phyloP scores from a whole-genome alignment of 108 stramenopile species.

The Aureococcus anophagefferens region DNA sequence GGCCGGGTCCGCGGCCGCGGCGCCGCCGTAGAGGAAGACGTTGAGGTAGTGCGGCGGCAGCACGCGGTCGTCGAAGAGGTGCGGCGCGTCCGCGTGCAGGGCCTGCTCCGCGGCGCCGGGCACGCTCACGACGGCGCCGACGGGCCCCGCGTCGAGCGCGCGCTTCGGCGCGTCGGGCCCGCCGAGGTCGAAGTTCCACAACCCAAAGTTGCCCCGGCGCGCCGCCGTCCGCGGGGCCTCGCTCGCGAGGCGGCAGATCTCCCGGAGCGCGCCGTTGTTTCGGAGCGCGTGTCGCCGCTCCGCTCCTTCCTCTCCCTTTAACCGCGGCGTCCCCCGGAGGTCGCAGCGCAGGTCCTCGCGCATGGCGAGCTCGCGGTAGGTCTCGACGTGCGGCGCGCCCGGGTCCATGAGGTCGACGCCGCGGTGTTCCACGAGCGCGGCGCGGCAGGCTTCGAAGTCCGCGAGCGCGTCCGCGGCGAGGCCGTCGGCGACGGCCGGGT shows the following conservation, averaged over 20 bases:
- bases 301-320: slow-evolving; percentile 21
- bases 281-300: slow-evolving; percentile 25
- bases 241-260: slow-evolving; percentile 36
- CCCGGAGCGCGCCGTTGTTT: slow-evolving; percentile 49
- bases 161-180: slow-evolving; percentile 59
- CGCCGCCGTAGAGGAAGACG: slow-evolving; percentile 30
- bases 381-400: slow-evolving; percentile 48
- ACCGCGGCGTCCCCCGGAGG: slow-evolving; percentile 11
- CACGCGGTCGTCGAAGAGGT: slow-evolving; percentile 61
- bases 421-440: background rate
- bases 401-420: background rate
- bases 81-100: slow-evolving; percentile 74
- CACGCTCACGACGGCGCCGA: slow-evolving; percentile 70
- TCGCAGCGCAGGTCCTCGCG: background rate
- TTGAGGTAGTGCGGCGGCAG: slow-evolving; percentile 76
- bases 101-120: slow-evolving; percentile 71
- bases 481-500: background rate
- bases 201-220: slow-evolving; percentile 59
- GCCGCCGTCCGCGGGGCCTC: slow-evolving; percentile 16
- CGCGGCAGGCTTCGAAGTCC: background rate
- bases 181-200: slow-evolving; percentile 68
- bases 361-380: slow-evolving; percentile 70
- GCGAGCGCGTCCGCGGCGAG: background rate
- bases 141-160: background rate
- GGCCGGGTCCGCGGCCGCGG: slow-evolving; percentile 17